These are phyloP conservation scores for Trichophaea hybrida DNA, from an alignment of 2,329 filamentous ascomycete genomes.

Conservation along the genomic window DNA sequence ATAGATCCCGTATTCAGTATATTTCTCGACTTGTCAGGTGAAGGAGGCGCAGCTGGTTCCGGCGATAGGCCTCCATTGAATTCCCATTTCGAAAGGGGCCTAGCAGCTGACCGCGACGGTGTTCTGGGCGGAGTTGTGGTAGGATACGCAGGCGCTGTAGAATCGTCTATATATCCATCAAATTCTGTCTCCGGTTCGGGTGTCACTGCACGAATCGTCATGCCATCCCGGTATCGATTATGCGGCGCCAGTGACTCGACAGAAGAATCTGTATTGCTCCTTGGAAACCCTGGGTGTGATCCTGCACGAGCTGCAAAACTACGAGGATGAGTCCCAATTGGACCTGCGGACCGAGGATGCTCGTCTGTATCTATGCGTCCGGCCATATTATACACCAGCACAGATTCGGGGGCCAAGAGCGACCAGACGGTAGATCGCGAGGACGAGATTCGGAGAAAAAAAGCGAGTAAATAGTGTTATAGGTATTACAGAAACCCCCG, in stretches of 20 bases:
- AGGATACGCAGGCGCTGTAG: constrained; percentile 14
- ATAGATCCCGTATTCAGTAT: constrained; percentile 7
- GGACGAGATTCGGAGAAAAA: neutral
- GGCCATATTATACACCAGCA: neutral
- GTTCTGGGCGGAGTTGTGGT: constrained; percentile 23
- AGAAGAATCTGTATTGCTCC: constrained; percentile 4
- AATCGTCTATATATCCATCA: constrained; percentile 20
- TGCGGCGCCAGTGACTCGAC: neutral
- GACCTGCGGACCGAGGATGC: constrained; percentile 1
- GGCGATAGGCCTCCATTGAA: constrained; percentile 12
- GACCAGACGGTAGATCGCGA: neutral
- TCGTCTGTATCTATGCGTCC: constrained; percentile 4
- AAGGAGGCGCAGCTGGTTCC: constrained; percentile 10
- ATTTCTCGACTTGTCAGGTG: constrained; percentile 13
- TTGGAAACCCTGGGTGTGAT: neutral
- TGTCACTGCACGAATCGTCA: constrained; percentile 50
- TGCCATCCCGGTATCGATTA: constrained; percentile 6
- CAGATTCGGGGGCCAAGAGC: neutral
- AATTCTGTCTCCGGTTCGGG: constrained; percentile 39
- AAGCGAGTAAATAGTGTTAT: neutral
- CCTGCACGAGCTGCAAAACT: constrained; percentile 5
- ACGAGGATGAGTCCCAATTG: neutral
- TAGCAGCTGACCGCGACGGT: constrained; percentile 18
- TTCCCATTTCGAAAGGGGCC: constrained; percentile 15
- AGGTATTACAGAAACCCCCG: neutral